Evolutionary conservation across 108 stramenopile genomes (phyloP), one percentile per base, ranked within the genome.

Genomic region (Skeletonema menzelii): DNA sequence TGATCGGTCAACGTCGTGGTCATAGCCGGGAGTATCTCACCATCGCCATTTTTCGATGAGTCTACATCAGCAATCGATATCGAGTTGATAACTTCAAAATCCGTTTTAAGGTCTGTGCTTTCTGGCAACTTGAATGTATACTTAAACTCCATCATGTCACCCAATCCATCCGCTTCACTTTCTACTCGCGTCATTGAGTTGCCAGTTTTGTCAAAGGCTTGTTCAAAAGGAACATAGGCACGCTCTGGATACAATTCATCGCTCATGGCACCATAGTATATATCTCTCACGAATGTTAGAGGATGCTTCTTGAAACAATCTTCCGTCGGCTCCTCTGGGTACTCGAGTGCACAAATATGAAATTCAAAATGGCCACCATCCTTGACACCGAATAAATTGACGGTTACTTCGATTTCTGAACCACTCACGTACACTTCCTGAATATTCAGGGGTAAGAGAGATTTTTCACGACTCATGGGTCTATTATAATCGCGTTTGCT

Each of bases 281-380:
- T 59, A 65, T 78, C 77, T 35, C 13, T 40, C 5, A 78, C 70
- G 56, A 78, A 78, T 49, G 26, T 44, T 44, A 78, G 35, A 0
- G 77, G 77, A 56, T 71, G 38, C 20, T 19, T 10, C 3, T 44
- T n/a, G 32, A 78, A 78, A 27, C 77, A 78, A 10, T 67, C 70
- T 17, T 24, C 34, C 3, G 77, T 78, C 38, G 77, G 77, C 10
- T 8, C 20, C 3, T 67, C 26, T 5, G 77, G 77, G 58, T 78
- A 72, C 38, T 28, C 53, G 0, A 72, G 27, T 7, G 77, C 70
- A 67, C 77, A 78, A 2, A 58, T 19, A 37, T 66, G 65, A 35
- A 78, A 78, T 40, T 78, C 77, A 40, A 71, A 67, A 40, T 72
- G 70, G 4, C 77, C 77, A 44, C 77, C 77, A 8, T 37, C 63